Percentiles rank a stretch among this genome's conserved stretches.
phyloP scores from a whole-genome alignment of 495 filamentous ascomycete genomes.

The Penicillium argentinense region DNA sequence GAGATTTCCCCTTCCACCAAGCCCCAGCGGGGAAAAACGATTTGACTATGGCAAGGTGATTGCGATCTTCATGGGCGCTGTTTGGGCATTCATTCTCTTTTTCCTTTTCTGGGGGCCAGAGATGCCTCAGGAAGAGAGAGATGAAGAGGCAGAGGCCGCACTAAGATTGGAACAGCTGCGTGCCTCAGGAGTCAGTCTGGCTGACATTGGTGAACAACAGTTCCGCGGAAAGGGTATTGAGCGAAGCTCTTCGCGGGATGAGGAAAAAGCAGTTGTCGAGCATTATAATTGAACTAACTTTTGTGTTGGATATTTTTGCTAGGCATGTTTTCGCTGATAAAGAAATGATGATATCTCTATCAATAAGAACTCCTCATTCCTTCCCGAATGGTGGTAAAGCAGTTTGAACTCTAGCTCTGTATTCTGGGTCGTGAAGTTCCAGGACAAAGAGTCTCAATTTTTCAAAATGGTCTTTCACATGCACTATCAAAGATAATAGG shows the following conservation, averaged over 20 bases:
- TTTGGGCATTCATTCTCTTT: slow-evolving; percentile 33
- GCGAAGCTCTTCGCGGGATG: background rate
- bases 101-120: slow-evolving; percentile 37
- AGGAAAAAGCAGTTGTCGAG: slow-evolving; percentile 5
- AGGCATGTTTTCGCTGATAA: no score
- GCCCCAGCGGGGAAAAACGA: slow-evolving; percentile 20
- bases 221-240: slow-evolving; percentile 8
- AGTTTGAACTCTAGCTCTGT: no score
- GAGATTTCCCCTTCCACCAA: slow-evolving; percentile 29
- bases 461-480: no score
- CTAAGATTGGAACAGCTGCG: slow-evolving; percentile 28
- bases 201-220: slow-evolving; percentile 16
- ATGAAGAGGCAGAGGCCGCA: slow-evolving; percentile 28
- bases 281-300: slow-evolving; percentile 5
- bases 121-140: slow-evolving; percentile 36
- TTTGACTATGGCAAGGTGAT: slow-evolving; percentile 38
- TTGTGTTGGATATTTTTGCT: no score
- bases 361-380: no score
- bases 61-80: slow-evolving; percentile 28
- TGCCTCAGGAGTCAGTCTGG: slow-evolving; percentile 23
- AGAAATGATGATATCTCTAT: no score
- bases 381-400: no score
- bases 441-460: no score
- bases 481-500: no score
- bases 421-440: no score